Evolutionary conservation across 305 asterid genomes (phyloP).

Genomic region (Solanum hybrid): DNA sequence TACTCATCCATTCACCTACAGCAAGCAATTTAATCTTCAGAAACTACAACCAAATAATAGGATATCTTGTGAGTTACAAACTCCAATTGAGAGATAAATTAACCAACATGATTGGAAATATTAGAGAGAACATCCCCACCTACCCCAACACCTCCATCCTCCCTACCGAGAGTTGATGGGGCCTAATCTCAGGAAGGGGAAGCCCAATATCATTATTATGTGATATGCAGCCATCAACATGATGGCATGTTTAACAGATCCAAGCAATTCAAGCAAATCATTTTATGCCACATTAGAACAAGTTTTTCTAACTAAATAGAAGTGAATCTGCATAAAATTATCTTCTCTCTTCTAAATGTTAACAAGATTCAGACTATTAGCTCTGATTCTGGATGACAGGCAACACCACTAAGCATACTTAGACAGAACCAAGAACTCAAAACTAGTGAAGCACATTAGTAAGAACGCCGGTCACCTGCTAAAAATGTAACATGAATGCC

Average conservation of each 20-base stretch:
- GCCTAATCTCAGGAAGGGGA: neutral
- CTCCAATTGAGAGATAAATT: neutral
- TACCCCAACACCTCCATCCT: neutral
- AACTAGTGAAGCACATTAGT: neutral
- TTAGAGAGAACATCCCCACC: neutral
- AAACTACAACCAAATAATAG: neutral
- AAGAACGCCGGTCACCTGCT: neutral
- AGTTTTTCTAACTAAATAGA: neutral
- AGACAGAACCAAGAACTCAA: neutral
- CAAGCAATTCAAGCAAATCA: neutral
- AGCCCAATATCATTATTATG: neutral
- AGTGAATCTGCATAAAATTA: neutral
- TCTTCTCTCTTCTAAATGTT: neutral
- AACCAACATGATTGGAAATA: neutral
- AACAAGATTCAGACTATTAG: neutral
- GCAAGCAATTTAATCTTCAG: neutral
- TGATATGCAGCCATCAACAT: neutral
- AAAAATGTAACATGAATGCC: neutral
- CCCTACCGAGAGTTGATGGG: neutral
- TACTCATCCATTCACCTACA: conserved; percentile 80
- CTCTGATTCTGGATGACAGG: neutral
- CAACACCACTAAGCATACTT: neutral
- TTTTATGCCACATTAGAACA: neutral
- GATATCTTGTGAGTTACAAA: neutral
- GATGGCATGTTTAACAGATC: neutral